These are phyloP conservation scores for Nephelium lappaceum DNA, from an alignment of 345 rosid genomes.

Conservation along the genomic window DNA sequence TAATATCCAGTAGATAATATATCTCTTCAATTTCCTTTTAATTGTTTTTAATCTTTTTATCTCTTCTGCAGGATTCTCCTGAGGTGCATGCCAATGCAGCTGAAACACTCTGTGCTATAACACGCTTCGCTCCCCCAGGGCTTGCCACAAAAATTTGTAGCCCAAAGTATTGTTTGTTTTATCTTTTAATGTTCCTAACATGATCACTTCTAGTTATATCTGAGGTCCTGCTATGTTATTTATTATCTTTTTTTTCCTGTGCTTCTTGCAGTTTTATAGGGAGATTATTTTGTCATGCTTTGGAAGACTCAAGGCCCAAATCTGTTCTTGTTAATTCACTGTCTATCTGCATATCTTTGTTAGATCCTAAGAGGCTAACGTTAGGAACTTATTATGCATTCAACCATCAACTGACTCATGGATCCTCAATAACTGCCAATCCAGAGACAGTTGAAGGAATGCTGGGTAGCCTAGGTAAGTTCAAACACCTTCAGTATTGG, in stretches of 20 bases:
- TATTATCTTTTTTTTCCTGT: conserved; percentile 4
- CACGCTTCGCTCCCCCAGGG: conserved; percentile 82
- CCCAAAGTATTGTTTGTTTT: conserved; percentile 54
- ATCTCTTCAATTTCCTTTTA: not conserved
- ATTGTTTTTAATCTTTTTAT: not conserved
- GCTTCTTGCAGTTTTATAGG: conserved; percentile 68
- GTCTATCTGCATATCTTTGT: conserved; percentile 84
- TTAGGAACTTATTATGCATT: conserved; percentile 62
- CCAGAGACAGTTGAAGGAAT: conserved; percentile 86
- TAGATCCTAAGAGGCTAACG: conserved; percentile 87
- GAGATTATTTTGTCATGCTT: conserved; percentile 75
- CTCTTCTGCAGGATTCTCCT: conserved; percentile 65
- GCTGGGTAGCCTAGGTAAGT: conserved; percentile 86
- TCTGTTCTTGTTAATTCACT: conserved; percentile 88
- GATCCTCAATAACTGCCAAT: conserved; percentile 50
- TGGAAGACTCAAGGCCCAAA: conserved; percentile 85
- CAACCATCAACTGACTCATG: conserved; percentile 67
- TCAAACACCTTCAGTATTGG: not conserved
- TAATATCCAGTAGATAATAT: not conserved
- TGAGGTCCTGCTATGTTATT: conserved; percentile 12
- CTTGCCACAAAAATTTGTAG: conserved; percentile 79
- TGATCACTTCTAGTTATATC: not conserved
- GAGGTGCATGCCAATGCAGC: conserved; percentile 97
- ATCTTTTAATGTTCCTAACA: conserved; percentile 22
- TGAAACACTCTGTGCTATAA: conserved; percentile 83